Evolutionary conservation across 805 yeast species (phyloP), one percentile per base, ranked within the genome.

Genomic region (Starmerella tilneyi): DNA sequence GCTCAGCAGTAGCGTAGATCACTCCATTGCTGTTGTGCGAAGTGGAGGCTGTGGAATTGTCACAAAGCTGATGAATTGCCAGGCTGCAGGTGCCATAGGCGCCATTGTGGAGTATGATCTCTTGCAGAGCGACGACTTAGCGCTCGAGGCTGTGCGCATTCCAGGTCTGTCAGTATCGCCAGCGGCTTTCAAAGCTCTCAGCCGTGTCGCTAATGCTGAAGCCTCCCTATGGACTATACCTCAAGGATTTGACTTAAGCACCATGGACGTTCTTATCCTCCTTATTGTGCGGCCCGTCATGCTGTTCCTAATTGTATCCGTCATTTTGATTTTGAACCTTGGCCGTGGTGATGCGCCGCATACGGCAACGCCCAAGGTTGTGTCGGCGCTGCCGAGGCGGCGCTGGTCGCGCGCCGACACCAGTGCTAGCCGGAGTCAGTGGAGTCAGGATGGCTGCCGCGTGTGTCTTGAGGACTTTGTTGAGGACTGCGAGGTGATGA

Each of bases 1-100:
- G 57, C 57, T 31, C 58, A 47, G 33, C 49, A 15, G 41, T 3
- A 35, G 30, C 6, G 17, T 43, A 2, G 22, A 27, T n/a, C 38
- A 21, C 26, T 30, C 48, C 20, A 56, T 67, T 36, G 70, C 65
- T 4, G 54, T 68, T 32, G 69, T 68, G 15, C 41, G 45, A 30
- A 58, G 79, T n/a, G 81, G 81, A 5, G 70, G 65, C 4, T 76
- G 81, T 60, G 68, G 76, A 19, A 74, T 77, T 55, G 74, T 71
- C 39, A 66, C 67, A 13, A 78, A 78, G 53, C 72, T 76, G 15
- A 54, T 63, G 31, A 65, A 67, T 45, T 54, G 77, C 41, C 63
- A 74, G 46, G 56, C 58, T 2, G 61, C 58, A 46, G 71, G 72
- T 12, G 80, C 81, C 0, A 56, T 49, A 12, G 75, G 75, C 5